Evolutionary conservation across 2,329 filamentous ascomycete genomes (phyloP).

Genomic region (Phyllosticta ampelicida): DNA sequence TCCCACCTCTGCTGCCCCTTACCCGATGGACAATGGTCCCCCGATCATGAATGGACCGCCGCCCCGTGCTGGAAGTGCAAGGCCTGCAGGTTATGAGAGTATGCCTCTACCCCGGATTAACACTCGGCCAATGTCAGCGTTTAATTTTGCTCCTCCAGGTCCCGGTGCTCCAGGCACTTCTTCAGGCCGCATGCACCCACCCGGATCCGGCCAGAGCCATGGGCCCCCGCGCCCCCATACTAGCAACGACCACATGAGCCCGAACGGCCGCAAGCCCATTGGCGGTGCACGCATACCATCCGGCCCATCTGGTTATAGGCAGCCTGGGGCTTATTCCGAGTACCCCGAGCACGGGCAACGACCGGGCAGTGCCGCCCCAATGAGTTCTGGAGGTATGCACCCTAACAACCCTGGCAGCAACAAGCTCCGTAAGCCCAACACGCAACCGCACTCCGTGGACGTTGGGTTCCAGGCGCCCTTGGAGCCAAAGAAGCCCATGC

Average conservation of each 20-base stretch:
- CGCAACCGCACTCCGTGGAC: slow-evolving; percentile 22
- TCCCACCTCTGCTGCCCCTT: slow-evolving; percentile 52
- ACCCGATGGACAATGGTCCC: slow-evolving; percentile 57
- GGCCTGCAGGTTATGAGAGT: slow-evolving; percentile 21
- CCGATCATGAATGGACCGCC: slow-evolving; percentile 29
- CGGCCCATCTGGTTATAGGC: slow-evolving; percentile 24
- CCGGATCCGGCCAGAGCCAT: slow-evolving; percentile 17
- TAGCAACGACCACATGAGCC: slow-evolving; percentile 25
- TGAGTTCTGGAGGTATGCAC: slow-evolving; percentile 18
- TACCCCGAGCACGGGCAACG: slow-evolving; percentile 22
- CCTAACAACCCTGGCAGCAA: slow-evolving; percentile 34
- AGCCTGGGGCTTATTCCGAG: slow-evolving; percentile 29
- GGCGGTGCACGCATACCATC: slow-evolving; percentile 19
- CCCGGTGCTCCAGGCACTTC: slow-evolving; percentile 16
- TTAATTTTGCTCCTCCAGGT: slow-evolving; percentile 36
- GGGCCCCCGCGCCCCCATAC: slow-evolving; percentile 27
- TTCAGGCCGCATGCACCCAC: slow-evolving; percentile 14
- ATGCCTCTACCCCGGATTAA: slow-evolving; percentile 18
- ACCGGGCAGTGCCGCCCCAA: slow-evolving; percentile 32
- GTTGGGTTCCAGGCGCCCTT: slow-evolving; percentile 23
- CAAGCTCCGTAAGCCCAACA: slow-evolving; percentile 31
- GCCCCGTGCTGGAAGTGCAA: slow-evolving; percentile 11
- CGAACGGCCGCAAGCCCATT: slow-evolving; percentile 18
- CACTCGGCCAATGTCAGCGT: slow-evolving; percentile 41
- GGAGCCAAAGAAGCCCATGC: slow-evolving; percentile 24